Evolutionary conservation across 2,329 filamentous ascomycete genomes (phyloP).

Genomic region (Fusarium foetens): DNA sequence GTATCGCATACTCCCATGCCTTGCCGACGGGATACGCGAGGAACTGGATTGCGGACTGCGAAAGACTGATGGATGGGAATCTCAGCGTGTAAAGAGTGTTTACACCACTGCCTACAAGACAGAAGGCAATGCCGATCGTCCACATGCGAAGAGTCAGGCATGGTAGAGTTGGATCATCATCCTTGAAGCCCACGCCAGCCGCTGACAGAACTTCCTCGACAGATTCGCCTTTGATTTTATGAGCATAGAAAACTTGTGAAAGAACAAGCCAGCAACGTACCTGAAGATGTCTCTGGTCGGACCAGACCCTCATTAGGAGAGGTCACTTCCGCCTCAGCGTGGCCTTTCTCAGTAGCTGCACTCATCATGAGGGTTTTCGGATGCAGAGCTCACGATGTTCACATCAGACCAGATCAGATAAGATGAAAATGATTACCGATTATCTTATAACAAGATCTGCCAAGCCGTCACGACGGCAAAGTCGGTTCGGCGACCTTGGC

Average conservation of each 20-base stretch:
- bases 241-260: background rate
- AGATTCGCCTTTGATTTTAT: conserved; percentile 2
- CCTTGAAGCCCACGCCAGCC: conserved; percentile 45
- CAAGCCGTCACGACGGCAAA: background rate
- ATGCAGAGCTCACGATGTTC: background rate
- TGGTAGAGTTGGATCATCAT: conserved; percentile 44
- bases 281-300: conserved; percentile 17
- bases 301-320: background rate
- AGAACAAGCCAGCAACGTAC: background rate
- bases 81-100: conserved; percentile 56
- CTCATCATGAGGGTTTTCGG: background rate
- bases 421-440: background rate
- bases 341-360: background rate
- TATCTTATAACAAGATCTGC: conserved; percentile 5
- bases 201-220: conserved; percentile 45
- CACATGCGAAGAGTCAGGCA: conserved; percentile 54
- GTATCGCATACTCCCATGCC: conserved; percentile 48
- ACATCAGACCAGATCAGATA: background rate
- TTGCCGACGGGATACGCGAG: conserved; percentile 57
- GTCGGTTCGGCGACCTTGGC: background rate
- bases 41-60: conserved; percentile 53
- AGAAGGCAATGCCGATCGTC: conserved; percentile 52
- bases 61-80: conserved; percentile 48
- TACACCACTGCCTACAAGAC: conserved; percentile 50
- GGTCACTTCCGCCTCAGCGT: background rate